phyloP scores from a whole-genome alignment of 345 rosid genomes.

The Turnera subulata region DNA sequence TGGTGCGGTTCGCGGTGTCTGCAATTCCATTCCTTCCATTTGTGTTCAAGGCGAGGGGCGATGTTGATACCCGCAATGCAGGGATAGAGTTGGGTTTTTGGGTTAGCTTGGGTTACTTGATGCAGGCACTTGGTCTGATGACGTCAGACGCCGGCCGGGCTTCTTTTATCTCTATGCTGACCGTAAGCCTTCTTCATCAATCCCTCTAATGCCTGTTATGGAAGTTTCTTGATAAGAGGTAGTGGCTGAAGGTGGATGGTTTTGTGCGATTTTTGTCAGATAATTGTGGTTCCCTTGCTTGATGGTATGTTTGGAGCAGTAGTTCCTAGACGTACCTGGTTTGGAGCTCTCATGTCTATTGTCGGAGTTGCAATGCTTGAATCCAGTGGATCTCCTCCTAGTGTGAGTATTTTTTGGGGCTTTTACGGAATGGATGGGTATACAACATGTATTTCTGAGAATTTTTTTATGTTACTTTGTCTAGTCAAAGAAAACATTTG shows the following conservation, averaged over 20 bases:
- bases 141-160: constrained; percentile 67
- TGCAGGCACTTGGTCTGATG: constrained; percentile 51
- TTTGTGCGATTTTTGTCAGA: constrained; percentile 35
- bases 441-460: no score
- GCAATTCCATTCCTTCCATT: constrained; percentile 56
- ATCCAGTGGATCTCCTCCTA: constrained; percentile 58
- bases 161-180: constrained; percentile 46
- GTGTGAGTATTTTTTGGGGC: constrained; percentile 30
- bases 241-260: neutral
- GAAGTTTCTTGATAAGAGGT: neutral
- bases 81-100: constrained; percentile 67
- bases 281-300: constrained; percentile 64
- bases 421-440: no score
- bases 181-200: constrained; percentile 35
- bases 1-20: constrained; percentile 45
- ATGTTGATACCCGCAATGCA: constrained; percentile 43
- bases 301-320: constrained; percentile 69
- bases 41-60: constrained; percentile 34
- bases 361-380: constrained; percentile 58
- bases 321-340: constrained; percentile 55
- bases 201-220: neutral
- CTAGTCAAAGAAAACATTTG: no score
- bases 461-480: no score
- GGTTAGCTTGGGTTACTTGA: constrained; percentile 55
- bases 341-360: constrained; percentile 54